phyloP scores from a whole-genome alignment of 306 rosid species.

The Cicer judaicum region DNA sequence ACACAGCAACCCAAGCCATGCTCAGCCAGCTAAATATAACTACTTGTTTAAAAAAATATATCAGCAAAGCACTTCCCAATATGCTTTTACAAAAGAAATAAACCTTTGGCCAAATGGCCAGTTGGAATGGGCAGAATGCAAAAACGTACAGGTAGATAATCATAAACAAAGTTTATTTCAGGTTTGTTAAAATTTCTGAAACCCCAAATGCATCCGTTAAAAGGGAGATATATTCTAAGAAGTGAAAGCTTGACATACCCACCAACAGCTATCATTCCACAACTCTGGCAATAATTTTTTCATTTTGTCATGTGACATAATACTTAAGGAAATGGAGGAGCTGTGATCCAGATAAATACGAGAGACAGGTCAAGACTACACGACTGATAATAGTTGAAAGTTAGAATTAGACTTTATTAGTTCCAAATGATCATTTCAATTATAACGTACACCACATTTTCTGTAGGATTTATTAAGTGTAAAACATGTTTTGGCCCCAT shows the following conservation, averaged over 20 bases:
- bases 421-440: slow-evolving; percentile 26
- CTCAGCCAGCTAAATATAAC: slow-evolving; percentile 7
- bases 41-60: background rate
- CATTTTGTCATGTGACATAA: slow-evolving; percentile 18
- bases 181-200: slow-evolving; percentile 30
- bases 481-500: slow-evolving; percentile 26
- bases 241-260: background rate
- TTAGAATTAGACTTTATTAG: background rate
- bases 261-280: slow-evolving; percentile 22
- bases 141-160: slow-evolving; percentile 10
- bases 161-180: background rate
- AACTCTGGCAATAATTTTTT: slow-evolving; percentile 3
- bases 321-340: slow-evolving; percentile 12
- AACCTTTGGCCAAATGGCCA: slow-evolving; percentile 8
- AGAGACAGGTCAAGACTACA: slow-evolving; percentile 2
- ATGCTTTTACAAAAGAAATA: background rate
- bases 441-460: background rate
- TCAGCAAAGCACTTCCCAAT: background rate
- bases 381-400: background rate
- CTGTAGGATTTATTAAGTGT: background rate
- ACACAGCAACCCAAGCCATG: slow-evolving; percentile 33
- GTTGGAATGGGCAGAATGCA: background rate
- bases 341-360: background rate
- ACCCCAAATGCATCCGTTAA: slow-evolving; percentile 9
- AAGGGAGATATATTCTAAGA: slow-evolving; percentile 1